phyloP scores from a whole-genome alignment of 1,284 basidiomycete genomes.

The Amylostereum areolatum region DNA sequence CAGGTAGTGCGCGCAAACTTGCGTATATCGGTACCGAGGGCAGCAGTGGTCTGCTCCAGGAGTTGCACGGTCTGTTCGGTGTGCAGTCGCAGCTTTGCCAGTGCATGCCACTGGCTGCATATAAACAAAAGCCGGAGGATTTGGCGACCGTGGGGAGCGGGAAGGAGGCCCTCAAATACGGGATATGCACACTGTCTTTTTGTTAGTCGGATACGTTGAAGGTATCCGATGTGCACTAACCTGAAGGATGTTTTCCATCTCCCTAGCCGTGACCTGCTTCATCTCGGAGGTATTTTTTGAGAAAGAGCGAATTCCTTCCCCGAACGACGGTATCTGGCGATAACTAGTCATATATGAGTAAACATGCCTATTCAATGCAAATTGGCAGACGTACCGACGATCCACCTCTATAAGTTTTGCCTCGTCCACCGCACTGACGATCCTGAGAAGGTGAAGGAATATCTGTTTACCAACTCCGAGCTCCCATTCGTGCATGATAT shows the following conservation, averaged over 20 bases:
- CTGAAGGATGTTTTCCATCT: conserved; percentile 31
- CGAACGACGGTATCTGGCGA: conserved; percentile 14
- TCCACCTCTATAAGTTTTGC: not conserved
- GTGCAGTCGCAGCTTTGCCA: conserved; percentile 27
- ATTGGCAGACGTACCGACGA: not conserved
- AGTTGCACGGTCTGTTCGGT: conserved; percentile 17
- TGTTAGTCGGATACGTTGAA: not conserved
- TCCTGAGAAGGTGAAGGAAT: not conserved
- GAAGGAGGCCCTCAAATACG: conserved; percentile 28
- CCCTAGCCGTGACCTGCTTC: conserved; percentile 23
- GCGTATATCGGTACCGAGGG: conserved; percentile 19
- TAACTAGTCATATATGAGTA: not conserved
- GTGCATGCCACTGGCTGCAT: conserved; percentile 25
- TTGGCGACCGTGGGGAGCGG: conserved; percentile 16
- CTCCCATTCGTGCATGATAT: not conserved
- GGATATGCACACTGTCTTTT: conserved; percentile 24
- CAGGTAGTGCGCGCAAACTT: conserved; percentile 17
- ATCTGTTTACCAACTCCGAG: not conserved
- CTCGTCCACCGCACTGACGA: not conserved
- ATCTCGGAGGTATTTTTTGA: conserved; percentile 11
- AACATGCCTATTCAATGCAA: not conserved
- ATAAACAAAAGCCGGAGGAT: conserved; percentile 22
- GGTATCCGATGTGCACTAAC: conserved; percentile 9
- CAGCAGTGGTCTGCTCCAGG: conserved; percentile 14
- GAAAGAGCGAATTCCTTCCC: conserved; percentile 14